Base-by-base conservation (phyloP, 495 filamentous ascomycete genomes). In the Penicillium parvum region DNA sequence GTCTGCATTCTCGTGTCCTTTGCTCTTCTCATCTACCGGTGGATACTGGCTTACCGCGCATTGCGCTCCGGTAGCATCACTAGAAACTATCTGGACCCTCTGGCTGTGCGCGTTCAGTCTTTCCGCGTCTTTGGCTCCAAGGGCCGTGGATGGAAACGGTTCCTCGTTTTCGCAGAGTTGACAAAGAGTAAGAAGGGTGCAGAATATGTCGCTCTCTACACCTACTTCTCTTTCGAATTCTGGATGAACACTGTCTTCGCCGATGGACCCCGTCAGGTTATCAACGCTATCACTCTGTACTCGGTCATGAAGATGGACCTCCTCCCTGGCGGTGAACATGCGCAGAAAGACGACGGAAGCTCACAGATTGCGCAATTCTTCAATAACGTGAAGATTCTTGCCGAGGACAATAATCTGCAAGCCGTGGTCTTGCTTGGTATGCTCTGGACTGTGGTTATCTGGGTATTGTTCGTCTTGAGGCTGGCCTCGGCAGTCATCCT, bases 141-240 rank as follows among this genome's bases (percentile, higher is more conserved):
- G 12, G 79, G 80, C 20, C 69, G 73, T 44, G 84, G 92, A 22
- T 98, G 83, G 81, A 82, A 76, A 49, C 75, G 90, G 22, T 98
- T 96, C 58, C 68, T 96, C 12, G 90, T 98, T 32, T 98, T 96
- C 57, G 81, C 90, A 5, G 86, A 88, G 50, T 69, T 98, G 65
- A 96, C 92, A 1, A 90, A 91, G 60, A 87, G 84, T 63, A 89
- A 85, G 59, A 91, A 95, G 60, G 88, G 89, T 8, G 79, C 82
- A 20, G 91, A 96, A 60, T 95, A 95, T 60, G 73, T 95, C 28
- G 92, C 90, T 8, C 74, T 98, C 2, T 95, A 96, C 56, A 84
- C 88, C 21, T 96, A 95, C 57, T 98, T 96, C 64, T 84, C 85
- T 12, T 96, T 96, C 60, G 84, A 96, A 69, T 83, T 85, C 37